Percentiles rank a stretch among this genome's conserved stretches.
phyloP scores from a whole-genome alignment of 2,329 filamentous ascomycete genomes.

The Aspergillus tanneri region DNA sequence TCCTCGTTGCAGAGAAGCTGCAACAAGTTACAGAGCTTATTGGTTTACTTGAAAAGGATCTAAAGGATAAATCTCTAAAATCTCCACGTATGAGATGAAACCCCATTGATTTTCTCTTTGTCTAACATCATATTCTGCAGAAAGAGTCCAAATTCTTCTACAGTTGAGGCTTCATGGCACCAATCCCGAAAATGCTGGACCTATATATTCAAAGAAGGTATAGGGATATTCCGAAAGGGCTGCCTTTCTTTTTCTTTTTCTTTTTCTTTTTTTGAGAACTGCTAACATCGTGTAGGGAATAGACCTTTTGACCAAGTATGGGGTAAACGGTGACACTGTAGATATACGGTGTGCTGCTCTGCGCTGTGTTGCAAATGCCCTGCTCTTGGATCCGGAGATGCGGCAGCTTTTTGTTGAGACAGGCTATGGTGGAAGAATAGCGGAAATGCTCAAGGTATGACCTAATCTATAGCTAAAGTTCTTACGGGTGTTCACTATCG shows the following conservation, averaged over 20 bases:
- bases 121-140: constrained; percentile 21
- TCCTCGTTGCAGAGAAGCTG: constrained; percentile 58
- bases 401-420: constrained; percentile 72
- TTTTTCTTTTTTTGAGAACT: constrained; percentile 11
- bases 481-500: neutral
- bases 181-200: constrained; percentile 67
- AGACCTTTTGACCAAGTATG: constrained; percentile 67
- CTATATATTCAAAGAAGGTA: constrained; percentile 81
- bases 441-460: constrained; percentile 65
- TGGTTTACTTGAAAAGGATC: constrained; percentile 60
- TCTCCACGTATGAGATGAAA: constrained; percentile 52
- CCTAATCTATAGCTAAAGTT: constrained; percentile 2
- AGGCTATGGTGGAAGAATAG: constrained; percentile 65
- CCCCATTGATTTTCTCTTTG: constrained; percentile 1
- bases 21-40: constrained; percentile 66
- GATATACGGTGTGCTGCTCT: constrained; percentile 72
- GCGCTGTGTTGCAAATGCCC: constrained; percentile 79
- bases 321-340: constrained; percentile 64
- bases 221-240: constrained; percentile 15
- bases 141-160: constrained; percentile 47
- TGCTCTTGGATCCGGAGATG: constrained; percentile 67
- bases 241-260: neutral
- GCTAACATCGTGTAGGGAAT: constrained; percentile 63
- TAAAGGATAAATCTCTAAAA: constrained; percentile 59
- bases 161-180: constrained; percentile 78